A percentile compares a stretch with the other conserved stretches of the same genome.
These are phyloP conservation scores for Corylus heterophylla DNA, from an alignment of 306 rosid species.

Conservation along the genomic window DNA sequence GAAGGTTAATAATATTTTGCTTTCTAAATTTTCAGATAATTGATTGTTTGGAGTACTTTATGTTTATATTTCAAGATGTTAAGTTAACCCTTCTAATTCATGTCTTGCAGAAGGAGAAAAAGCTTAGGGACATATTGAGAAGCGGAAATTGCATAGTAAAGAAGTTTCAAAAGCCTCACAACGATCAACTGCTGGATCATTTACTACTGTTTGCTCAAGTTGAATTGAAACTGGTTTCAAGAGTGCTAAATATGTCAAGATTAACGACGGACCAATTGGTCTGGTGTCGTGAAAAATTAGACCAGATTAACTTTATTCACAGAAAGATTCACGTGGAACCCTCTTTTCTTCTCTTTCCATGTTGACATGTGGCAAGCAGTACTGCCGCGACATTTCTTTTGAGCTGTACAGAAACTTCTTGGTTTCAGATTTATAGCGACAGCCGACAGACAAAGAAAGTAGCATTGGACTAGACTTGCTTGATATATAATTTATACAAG, in stretches of 20 bases:
- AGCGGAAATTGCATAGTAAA: conserved; percentile 66
- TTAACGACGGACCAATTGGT: conserved; percentile 59
- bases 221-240: conserved; percentile 68
- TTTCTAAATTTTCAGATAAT: neutral
- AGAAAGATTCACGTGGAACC: conserved; percentile 68
- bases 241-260: conserved; percentile 69
- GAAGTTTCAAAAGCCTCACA: conserved; percentile 72
- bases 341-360: conserved; percentile 71
- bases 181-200: conserved; percentile 40
- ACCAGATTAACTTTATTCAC: conserved; percentile 46
- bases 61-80: neutral
- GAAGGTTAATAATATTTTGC: conserved; percentile 45
- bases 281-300: conserved; percentile 73
- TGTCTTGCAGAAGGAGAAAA: conserved; percentile 66
- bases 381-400: neutral
- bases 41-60: neutral
- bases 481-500: neutral
- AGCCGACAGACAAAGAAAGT: conserved; percentile 15
- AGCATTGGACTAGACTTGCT: neutral
- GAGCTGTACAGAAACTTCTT: conserved; percentile 12
- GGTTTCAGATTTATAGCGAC: conserved; percentile 17
- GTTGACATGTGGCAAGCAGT: conserved; percentile 34
- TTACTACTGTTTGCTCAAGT: conserved; percentile 64
- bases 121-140: conserved; percentile 65
- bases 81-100: neutral